A percentile compares a stretch with the other conserved stretches of the same genome.
phyloP scores from a whole-genome alignment of 257 asterid genomes.

The Hygrophila difformis region DNA sequence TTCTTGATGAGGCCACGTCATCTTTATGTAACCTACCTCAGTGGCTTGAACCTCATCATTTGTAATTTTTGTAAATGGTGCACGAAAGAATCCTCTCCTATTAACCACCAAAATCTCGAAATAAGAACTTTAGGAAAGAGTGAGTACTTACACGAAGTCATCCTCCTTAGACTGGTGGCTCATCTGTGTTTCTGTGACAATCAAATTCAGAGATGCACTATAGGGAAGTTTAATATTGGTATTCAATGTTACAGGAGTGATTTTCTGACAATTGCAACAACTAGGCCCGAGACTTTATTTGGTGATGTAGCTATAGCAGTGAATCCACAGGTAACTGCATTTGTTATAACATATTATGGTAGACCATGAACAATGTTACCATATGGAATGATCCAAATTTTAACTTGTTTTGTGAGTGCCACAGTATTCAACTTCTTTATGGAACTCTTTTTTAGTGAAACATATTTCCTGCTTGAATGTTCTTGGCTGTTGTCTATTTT shows the following conservation, averaged over 20 bases:
- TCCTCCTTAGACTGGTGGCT: too few species aligned
- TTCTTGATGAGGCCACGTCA: too few species aligned
- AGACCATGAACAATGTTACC: not conserved
- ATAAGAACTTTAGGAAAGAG: too few species aligned
- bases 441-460: not conserved
- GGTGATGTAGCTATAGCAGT: slow-evolving; percentile 97
- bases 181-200: not conserved
- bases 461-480: slow-evolving; percentile 4
- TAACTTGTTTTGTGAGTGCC: slow-evolving; percentile 6
- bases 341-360: slow-evolving; percentile 4
- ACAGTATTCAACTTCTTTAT: slow-evolving; percentile 9
- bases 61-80: too few species aligned
- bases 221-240: too few species aligned
- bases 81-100: too few species aligned
- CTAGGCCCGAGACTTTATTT: slow-evolving; percentile 96
- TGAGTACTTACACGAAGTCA: too few species aligned
- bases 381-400: slow-evolving; percentile 1
- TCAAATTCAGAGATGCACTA: too few species aligned
- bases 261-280: slow-evolving; percentile 87
- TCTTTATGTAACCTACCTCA: too few species aligned
- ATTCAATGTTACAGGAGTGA: slow-evolving; percentile 70
- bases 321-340: slow-evolving; percentile 65
- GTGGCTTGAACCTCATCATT: too few species aligned
- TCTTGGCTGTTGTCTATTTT: slow-evolving; percentile 5
- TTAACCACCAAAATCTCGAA: too few species aligned